Evolutionary conservation across 2,329 filamentous ascomycete genomes (phyloP), one percentile per base, ranked within the genome.

Genomic region (Graphilbum ipis-grandicollis): DNA sequence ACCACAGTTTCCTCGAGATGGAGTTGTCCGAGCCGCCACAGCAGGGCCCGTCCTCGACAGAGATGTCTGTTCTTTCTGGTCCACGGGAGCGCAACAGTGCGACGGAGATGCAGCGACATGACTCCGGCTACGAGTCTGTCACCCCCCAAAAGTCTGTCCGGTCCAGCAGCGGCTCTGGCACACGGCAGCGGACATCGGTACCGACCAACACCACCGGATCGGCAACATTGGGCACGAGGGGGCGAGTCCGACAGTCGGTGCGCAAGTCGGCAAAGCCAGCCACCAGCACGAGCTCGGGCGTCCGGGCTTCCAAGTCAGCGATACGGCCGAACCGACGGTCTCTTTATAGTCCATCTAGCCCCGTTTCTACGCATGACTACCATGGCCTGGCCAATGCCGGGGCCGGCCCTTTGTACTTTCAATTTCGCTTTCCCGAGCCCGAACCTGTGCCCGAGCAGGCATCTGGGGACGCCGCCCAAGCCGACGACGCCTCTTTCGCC

Each of bases 121-220:
- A 74, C 47, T 73, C 69, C 0, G 69, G 69, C 25, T 73, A 74
- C 45, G 68, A 67, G 46, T 72, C 68, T 3, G 57, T 61, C 33
- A 51, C 54, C 9, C 57, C 61, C 2, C 55, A 53, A 9, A 51
- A 50, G 14, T 64, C n/a, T n/a, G n/a, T n/a, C 62, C 3, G 50
- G 48, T 5, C 47, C 49, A 18, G 23, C n/a, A 12, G 6, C 14
- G 23, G 17, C 22, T 13, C 17, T 8, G 35, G 19, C 30, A 56
- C 53, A 31, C 51, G 50, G 26, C 44, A 45, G 14, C 48, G 50
- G 25, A 46, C 46, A 13, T 52, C 56, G 5, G 43, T 48, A 9
- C 44, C 45, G 9, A 53, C 53, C 8, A n/a, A n/a, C n/a, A 43
- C 49, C 7, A 47, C 47, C 2, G 50, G 31, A 12, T 33, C 32